Conservation (phyloP, 805 yeast genomes). For the Nakazawaea populi region DNA sequence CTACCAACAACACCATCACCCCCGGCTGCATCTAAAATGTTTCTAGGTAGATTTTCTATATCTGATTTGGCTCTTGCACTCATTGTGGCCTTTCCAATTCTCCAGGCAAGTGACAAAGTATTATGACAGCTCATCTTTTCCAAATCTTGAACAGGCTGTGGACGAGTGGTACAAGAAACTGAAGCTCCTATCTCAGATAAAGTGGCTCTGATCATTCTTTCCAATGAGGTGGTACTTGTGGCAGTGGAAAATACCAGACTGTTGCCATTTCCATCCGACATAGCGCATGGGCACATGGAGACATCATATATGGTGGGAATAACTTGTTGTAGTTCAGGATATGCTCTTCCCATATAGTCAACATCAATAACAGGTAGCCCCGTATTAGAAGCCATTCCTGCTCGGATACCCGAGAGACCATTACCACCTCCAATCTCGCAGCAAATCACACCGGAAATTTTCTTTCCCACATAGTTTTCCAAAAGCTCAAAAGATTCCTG, state of each 20-base stretch:
- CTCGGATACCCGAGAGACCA: constrained; percentile 24
- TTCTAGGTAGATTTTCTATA: constrained; percentile 26
- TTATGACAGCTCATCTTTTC: constrained; percentile 17
- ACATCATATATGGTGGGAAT: constrained; percentile 23
- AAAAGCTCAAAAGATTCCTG: constrained; percentile 23
- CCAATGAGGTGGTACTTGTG: constrained; percentile 26
- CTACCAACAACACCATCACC: constrained; percentile 26
- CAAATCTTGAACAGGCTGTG: constrained; percentile 10
- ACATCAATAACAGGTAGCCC: constrained; percentile 28
- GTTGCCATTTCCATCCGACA: constrained; percentile 36
- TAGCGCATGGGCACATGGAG: constrained; percentile 21
- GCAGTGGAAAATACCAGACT: constrained; percentile 26
- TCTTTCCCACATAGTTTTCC: constrained; percentile 21
- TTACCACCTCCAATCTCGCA: constrained; percentile 40
- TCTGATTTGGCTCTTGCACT: constrained; percentile 32
- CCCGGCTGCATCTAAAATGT: constrained; percentile 31
- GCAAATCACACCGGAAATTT: constrained; percentile 26
- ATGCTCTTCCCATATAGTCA: constrained; percentile 45
- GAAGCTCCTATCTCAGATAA: constrained; percentile 35
- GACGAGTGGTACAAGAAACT: constrained; percentile 7
- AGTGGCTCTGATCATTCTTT: constrained; percentile 34
- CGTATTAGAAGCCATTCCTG: constrained; percentile 6
- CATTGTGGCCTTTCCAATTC: constrained; percentile 38
- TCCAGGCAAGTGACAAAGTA: constrained; percentile 37
- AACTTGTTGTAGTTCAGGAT: constrained; percentile 38